Evolutionary conservation across 75 land plant species (phyloP).

Genomic region (Adiantum capillusveneris): DNA sequence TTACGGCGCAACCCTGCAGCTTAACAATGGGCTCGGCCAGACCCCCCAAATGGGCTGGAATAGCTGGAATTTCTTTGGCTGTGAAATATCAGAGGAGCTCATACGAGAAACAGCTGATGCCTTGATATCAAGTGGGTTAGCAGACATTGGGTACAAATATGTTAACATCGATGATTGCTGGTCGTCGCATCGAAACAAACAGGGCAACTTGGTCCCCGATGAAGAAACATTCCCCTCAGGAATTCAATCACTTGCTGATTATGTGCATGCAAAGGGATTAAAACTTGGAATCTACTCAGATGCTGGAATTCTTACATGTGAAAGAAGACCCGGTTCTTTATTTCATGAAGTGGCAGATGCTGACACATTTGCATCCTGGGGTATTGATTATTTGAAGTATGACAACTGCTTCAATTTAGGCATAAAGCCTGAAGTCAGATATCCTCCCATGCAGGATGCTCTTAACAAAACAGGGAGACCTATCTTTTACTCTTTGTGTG

Average conservation of each 20-base stretch:
- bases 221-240: constrained; percentile 82
- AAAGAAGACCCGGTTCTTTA: constrained; percentile 87
- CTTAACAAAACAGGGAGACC: constrained; percentile 66
- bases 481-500: constrained; percentile 89
- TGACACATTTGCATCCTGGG: constrained; percentile 83
- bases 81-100: constrained; percentile 7
- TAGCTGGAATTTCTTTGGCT: constrained; percentile 15
- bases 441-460: constrained; percentile 86
- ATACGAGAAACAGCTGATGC: constrained; percentile 77
- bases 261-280: constrained; percentile 80
- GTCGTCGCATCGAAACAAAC: not conserved
- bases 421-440: constrained; percentile 64
- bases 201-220: constrained; percentile 68
- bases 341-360: constrained; percentile 72
- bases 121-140: constrained; percentile 77
- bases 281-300: constrained; percentile 98
- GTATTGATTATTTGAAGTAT: constrained; percentile 94
- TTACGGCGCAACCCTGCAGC: too few relatives aligned
- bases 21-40: too few relatives aligned
- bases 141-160: constrained; percentile 76
- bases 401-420: constrained; percentile 87
- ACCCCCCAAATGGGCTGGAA: too few relatives aligned
- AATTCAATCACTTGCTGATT: constrained; percentile 85
- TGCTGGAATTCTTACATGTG: constrained; percentile 66
- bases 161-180: constrained; percentile 65